phyloP scores from a whole-genome alignment of 2,329 filamentous ascomycete species.

The Diplodia intermedia region DNA sequence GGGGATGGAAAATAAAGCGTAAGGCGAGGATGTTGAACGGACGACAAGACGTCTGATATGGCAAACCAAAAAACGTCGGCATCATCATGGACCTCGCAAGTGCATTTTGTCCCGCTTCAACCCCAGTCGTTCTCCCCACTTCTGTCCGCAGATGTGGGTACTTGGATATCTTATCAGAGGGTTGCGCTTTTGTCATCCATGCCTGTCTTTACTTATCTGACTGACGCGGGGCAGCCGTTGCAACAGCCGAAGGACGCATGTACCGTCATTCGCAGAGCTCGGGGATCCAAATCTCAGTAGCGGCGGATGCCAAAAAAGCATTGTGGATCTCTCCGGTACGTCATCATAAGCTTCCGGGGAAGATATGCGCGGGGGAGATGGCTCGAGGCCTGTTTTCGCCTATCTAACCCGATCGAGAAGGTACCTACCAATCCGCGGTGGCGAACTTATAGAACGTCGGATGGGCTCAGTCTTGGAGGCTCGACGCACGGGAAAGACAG shows the following conservation, averaged over 20 bases:
- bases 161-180: conserved; percentile 16
- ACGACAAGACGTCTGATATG: background rate
- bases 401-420: background rate
- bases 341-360: background rate
- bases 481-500: background rate
- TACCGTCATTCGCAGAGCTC: background rate
- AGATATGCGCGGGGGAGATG: conserved; percentile 3
- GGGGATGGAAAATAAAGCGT: background rate
- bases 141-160: conserved; percentile 6
- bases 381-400: background rate
- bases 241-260: background rate
- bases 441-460: too few relatives aligned
- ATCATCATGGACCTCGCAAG: background rate
- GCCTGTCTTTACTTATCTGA: background rate
- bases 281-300: background rate
- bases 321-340: background rate
- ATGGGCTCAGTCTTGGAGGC: too few relatives aligned
- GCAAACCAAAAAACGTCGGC: background rate
- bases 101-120: background rate
- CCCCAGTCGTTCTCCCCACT: conserved; percentile 21
- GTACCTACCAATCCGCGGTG: background rate
- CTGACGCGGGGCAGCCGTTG: background rate
- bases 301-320: background rate
- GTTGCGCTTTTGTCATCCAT: background rate
- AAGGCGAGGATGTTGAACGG: too few relatives aligned